Evolutionary conservation across 495 filamentous ascomycete genomes (phyloP), one percentile per base, ranked within the genome.

Genomic region (Lasiosphaeria hispida): DNA sequence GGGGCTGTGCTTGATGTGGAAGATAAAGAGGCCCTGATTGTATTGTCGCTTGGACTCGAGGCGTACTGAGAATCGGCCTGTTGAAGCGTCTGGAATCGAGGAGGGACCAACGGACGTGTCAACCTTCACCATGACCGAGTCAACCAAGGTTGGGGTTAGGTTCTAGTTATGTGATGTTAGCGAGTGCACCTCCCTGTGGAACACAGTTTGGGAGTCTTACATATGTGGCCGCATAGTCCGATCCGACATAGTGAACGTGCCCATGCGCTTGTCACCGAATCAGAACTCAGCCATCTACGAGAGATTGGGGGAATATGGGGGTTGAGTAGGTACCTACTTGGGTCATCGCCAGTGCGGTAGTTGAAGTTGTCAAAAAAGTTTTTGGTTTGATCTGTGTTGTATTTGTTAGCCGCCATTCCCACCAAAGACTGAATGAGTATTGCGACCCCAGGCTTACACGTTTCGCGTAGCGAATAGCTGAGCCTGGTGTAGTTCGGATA

Each of bases 1-100:
- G 1, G 84, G 84, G 61, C 81, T 84, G 61, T 86, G 84, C 23
- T 68, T 75, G 39, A 86, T 70, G 62, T 86, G 83, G 57, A 85
- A 76, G 37, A 86, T 74, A 57, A 86, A 80, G 49, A 87, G 77
- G 4, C 83, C 83, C 30, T 72, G 67, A 39, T 73, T 70, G 64
- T 83, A 87, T 43, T 80, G 73, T 18, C 71, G 70, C 51, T 77
- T 81, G 63, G 79, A 81, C 37, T 76, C 72, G 7, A 87, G 68
- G 13, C 82, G 81, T 42, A 86, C 78, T 5, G 79, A 83, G 52
- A 77, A 71, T 19, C 83, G 82, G 40, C 83, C 83, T 0, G 69
- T 73, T 14, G 72, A 71, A 18, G 64, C 69, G 54, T 71, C 63
- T 18, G 68, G 67, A 2, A 30, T 43, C 14, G 67, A 68, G 7